A percentile compares a stretch with the other conserved stretches of the same genome.
Evolutionary conservation across 106 monocot genomes (phyloP).

Genomic region (Dactylorhiza incarnata): DNA sequence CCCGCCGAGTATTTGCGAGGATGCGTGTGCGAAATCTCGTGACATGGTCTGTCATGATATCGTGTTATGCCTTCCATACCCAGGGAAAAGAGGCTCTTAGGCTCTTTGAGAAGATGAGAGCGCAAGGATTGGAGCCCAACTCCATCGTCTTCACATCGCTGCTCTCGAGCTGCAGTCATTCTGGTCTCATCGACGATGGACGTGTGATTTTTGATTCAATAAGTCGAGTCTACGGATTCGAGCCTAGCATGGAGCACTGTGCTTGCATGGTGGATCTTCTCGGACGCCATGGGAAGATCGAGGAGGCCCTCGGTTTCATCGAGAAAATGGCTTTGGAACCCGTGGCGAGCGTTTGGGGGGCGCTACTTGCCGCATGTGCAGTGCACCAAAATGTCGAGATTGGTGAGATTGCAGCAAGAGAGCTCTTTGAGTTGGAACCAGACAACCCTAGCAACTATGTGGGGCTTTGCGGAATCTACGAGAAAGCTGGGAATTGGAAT

Average conservation of each 20-base stretch:
- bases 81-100: conserved; percentile 27
- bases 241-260: conserved; percentile 43
- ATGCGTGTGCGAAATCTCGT: conserved; percentile 33
- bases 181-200: conserved; percentile 42
- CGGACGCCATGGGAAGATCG: conserved; percentile 28
- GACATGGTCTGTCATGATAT: conserved; percentile 52
- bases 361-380: conserved; percentile 45
- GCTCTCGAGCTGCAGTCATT: conserved; percentile 47
- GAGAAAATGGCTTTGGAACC: conserved; percentile 42
- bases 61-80: conserved; percentile 47
- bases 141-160: conserved; percentile 42
- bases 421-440: conserved; percentile 42
- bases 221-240: conserved; percentile 11
- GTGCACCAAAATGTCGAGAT: conserved; percentile 38
- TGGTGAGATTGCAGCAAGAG: conserved; percentile 46
- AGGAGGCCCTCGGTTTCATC: conserved; percentile 39
- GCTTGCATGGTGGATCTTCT: conserved; percentile 66
- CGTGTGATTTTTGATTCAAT: conserved; percentile 32
- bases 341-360: conserved; percentile 47
- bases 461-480: conserved; percentile 49
- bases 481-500: conserved; percentile 25
- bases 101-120: conserved; percentile 38
- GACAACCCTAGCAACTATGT: conserved; percentile 52
- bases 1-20: conserved; percentile 25
- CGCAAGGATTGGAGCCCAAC: conserved; percentile 30